Base-by-base conservation (phyloP, 2,329 filamentous ascomycete species). In the Colletotrichum chlorophyti region DNA sequence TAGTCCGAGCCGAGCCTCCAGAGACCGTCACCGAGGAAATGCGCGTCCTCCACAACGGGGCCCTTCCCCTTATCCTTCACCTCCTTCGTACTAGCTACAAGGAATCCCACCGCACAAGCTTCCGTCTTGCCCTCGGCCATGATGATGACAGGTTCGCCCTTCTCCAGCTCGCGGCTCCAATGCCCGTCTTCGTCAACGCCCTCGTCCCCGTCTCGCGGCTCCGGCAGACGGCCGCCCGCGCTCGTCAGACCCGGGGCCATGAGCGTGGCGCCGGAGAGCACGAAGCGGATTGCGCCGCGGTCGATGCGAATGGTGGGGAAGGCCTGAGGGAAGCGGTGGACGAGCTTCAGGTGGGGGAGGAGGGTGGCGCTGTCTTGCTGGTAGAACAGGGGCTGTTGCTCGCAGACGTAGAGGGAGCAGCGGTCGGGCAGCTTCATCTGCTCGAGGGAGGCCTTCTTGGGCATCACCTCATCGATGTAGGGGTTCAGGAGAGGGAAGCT, bases 211-310 rank as follows among this genome's bases (percentile, higher is more conserved):
- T 77, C 74, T 2, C 62, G 64, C 6, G 76, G 73, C 62, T 84
- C 77, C 0, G 95, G 95, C 68, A 99, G 75, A 43, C 91, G 75
- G 0, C 95, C 95, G 0, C 95, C 95, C 0, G 87, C 76, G 17
- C 87, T 92, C 24, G 95, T 99, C 66, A 99, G 75, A 0, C 95
- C 95, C 0, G 95, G 95, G 2, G 93, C 94, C 95, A 99, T 99
- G 63, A 99, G 87, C 12, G 94, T 92, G 1, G 95, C 95, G 40
- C 95, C 95, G 1, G 88, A 91, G 2, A 99, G 85, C 23, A 99
- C 94, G 77, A 99, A 99, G 61, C 95, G 91, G 70, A 99, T 98
- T 5, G 95, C 95, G 62, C 95, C 95, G 46, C 95, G 87, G 75
- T 99, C 95, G 73, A 98, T 96, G 58, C 93, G 89, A 57, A 99